Evolutionary conservation across 176 grass and related monocot genomes (phyloP), one percentile per base, ranked within the genome.

Genomic region (Aegilops umbellulata): DNA sequence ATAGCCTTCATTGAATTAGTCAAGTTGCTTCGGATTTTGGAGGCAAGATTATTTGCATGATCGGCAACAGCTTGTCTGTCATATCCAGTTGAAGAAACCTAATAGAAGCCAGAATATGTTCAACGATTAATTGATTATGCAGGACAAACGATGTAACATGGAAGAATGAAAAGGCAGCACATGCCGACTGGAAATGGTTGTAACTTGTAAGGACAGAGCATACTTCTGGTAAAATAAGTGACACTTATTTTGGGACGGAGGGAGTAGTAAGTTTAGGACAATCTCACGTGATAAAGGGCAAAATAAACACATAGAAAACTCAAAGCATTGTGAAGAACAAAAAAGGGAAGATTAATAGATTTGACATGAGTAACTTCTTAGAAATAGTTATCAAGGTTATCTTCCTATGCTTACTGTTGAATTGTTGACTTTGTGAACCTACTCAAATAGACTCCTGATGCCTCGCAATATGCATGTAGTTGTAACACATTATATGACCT

Each of bases 1-100:
- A 94, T 41, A 85, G 92, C 80, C 87, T 94, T 94, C 94, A 99
- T 84, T 74, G 97, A 99, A 82, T 99, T 99, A 69, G 97, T 99
- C 89, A 99, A 81, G 85, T 97, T 99, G 84, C 88, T 85, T 26
- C 85, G 83, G 79, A 99, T 99, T 88, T 99, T 99, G 4, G 89
- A 93, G 32, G 94, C 94, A 72, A 99, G 90, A 88, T 97, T 97
- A 55, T 82, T 98, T 89, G 95, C 95, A 83, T 98, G 95, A 85
- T 98, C 93, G 62, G 93, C 95, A 60, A 95, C 95, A 80, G 88
- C 87, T 84, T 94, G 92, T 65, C 92, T 96, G 55, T 99, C 87
- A 83, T 94, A 99, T 90, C 97, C 92, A 85, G 97, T 1, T 82
- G 92, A 80, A 20, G 94, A 91, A 82, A 99, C 94, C 94, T 99